phyloP scores from a whole-genome alignment of 2,329 filamentous ascomycete genomes.

The Colletotrichum phormii region DNA sequence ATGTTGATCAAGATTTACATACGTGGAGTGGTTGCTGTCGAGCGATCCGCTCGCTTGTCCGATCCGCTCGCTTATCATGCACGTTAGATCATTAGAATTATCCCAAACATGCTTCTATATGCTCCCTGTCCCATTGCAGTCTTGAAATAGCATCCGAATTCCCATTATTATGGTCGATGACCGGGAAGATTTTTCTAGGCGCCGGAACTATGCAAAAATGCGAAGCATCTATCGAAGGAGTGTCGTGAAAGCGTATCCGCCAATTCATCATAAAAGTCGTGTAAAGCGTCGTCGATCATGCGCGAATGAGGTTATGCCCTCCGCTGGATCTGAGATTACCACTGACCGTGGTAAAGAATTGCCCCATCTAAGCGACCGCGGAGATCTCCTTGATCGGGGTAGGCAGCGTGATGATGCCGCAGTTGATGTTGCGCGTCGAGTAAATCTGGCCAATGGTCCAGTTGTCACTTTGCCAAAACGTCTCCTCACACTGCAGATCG shows the following conservation, averaged over 20 bases:
- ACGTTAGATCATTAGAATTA: slow-evolving; percentile 23
- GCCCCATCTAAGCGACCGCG: slow-evolving; percentile 40
- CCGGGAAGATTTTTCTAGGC: not conserved
- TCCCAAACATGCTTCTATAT: not conserved
- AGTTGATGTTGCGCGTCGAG: slow-evolving; percentile 44
- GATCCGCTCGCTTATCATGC: no score
- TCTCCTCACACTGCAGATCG: slow-evolving; percentile 45
- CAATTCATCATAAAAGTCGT: not conserved
- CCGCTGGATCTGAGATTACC: not conserved
- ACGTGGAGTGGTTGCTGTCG: no score
- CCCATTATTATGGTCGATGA: no score
- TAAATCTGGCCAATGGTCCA: slow-evolving; percentile 48
- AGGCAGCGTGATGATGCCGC: slow-evolving; percentile 41
- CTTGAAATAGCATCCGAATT: not conserved
- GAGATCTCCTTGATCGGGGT: slow-evolving; percentile 43
- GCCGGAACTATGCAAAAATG: slow-evolving; percentile 5
- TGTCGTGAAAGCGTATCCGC: not conserved
- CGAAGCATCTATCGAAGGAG: not conserved
- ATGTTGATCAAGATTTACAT: no score
- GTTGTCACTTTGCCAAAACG: slow-evolving; percentile 43
- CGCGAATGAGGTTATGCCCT: not conserved
- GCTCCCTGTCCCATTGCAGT: not conserved
- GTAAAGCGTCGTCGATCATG: not conserved
- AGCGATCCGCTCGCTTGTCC: no score
- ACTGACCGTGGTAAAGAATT: not conserved